These are phyloP conservation scores for Trichoderma aggressivum DNA, from an alignment of 2,329 filamentous ascomycete species.

Conservation along the genomic window DNA sequence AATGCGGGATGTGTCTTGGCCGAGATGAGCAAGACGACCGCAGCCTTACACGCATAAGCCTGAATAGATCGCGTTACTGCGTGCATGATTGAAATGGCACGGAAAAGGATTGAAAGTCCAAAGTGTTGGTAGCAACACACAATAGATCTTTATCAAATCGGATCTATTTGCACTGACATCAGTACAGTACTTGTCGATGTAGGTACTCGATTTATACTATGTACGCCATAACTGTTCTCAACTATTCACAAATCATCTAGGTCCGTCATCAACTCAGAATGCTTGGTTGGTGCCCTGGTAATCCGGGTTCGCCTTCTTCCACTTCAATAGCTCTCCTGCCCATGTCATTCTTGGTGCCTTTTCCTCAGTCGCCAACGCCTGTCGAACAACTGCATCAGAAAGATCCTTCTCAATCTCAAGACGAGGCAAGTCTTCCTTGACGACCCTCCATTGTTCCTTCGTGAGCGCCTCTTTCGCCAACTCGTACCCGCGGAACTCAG, in stretches of 20 bases:
- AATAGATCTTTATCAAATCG: background rate
- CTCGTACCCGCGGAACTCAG: background rate
- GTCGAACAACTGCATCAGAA: background rate
- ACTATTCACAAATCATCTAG: background rate
- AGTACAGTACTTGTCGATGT: background rate
- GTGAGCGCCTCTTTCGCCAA: background rate
- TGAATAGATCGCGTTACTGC: background rate
- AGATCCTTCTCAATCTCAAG: slow-evolving; percentile 13
- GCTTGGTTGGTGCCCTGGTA: slow-evolving; percentile 1
- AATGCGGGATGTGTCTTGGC: background rate
- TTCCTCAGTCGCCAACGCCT: background rate
- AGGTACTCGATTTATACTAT: background rate
- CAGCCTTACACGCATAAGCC: background rate
- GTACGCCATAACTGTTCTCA: background rate
- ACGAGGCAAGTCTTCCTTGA: slow-evolving; percentile 12
- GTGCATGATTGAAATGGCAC: background rate
- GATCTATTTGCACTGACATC: background rate
- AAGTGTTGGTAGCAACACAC: background rate
- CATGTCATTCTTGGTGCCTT: slow-evolving; percentile 7
- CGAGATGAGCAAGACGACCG: background rate
- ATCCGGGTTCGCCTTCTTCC: slow-evolving; percentile 11
- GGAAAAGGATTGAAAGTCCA: background rate
- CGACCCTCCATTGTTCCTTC: background rate
- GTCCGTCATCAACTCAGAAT: background rate
- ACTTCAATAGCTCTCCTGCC: slow-evolving; percentile 2